phyloP scores from a whole-genome alignment of 176 grass and related monocot species.

The Cenchrus americanus region DNA sequence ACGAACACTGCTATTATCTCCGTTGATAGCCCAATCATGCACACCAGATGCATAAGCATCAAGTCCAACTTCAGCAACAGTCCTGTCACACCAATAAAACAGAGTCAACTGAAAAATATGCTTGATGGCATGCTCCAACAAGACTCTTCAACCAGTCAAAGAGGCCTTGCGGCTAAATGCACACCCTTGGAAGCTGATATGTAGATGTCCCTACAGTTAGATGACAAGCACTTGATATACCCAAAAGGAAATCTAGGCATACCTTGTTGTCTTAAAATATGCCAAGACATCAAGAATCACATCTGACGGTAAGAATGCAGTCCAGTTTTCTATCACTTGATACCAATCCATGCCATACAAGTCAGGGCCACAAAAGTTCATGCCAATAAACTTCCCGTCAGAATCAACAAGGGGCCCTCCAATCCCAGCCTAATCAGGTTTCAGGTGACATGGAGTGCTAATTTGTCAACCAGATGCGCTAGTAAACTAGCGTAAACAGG shows the following conservation, averaged over 20 bases:
- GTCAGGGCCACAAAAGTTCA: conserved; percentile 35
- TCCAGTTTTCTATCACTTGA: background rate
- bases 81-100: background rate
- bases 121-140: too few relatives aligned
- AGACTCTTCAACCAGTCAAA: too few relatives aligned
- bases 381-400: conserved; percentile 11
- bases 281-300: background rate
- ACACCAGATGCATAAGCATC: background rate
- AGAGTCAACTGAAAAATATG: too few relatives aligned
- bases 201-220: too few relatives aligned
- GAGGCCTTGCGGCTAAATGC: too few relatives aligned
- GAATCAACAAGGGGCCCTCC: conserved; percentile 8
- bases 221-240: too few relatives aligned
- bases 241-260: background rate
- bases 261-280: conserved; percentile 23
- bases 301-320: background rate
- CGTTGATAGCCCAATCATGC: background rate
- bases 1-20: background rate
- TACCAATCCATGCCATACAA: background rate
- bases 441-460: too few relatives aligned
- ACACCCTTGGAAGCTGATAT: too few relatives aligned
- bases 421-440: conserved; percentile 35
- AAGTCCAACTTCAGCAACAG: background rate
- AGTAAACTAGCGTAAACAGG: background rate
- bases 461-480: background rate